phyloP scores from a whole-genome alignment of 768 basidiomycete genomes.

The Lyophyllum decastes region DNA sequence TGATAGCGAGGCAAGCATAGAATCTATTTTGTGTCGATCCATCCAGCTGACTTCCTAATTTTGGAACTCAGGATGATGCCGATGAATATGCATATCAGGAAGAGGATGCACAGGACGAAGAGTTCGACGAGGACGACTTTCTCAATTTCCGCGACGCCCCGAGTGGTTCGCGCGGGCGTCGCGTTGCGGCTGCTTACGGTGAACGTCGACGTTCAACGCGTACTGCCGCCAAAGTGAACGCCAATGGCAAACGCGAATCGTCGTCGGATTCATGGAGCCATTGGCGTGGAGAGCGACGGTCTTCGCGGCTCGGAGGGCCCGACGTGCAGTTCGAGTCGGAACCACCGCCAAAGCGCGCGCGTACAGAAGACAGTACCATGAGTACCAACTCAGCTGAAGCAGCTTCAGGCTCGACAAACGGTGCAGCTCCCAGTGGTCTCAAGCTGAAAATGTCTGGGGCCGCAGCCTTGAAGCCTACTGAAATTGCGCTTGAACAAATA shows the following conservation, averaged over 20 bases:
- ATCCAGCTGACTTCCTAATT: slow-evolving; percentile 28
- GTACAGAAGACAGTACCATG: slow-evolving; percentile 73
- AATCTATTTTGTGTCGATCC: slow-evolving; percentile 17
- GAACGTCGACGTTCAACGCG: slow-evolving; percentile 57
- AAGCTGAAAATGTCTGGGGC: slow-evolving; percentile 58
- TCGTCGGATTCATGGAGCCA: slow-evolving; percentile 53
- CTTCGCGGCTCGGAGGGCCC: slow-evolving; percentile 61
- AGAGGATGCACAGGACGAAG: slow-evolving; percentile 67
- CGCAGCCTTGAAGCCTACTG: slow-evolving; percentile 68
- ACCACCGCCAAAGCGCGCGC: slow-evolving; percentile 66
- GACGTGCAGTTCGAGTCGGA: slow-evolving; percentile 53
- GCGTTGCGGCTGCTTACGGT: slow-evolving; percentile 28
- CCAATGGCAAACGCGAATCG: slow-evolving; percentile 54
- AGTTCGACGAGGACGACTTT: slow-evolving; percentile 56
- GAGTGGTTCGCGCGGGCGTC: slow-evolving; percentile 41
- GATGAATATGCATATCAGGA: slow-evolving; percentile 71
- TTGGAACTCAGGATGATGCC: slow-evolving; percentile 51
- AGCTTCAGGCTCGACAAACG: slow-evolving; percentile 29
- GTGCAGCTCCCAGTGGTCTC: slow-evolving; percentile 33
- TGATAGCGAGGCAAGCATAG: slow-evolving; percentile 62
- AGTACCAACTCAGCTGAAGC: slow-evolving; percentile 54
- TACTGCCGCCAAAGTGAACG: slow-evolving; percentile 42
- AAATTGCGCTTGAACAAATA: slow-evolving; percentile 73
- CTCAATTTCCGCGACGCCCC: slow-evolving; percentile 44
- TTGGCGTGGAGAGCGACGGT: slow-evolving; percentile 80